Conservation (phyloP, 495 filamentous ascomycete species). For the Penicillium cataractarum region DNA sequence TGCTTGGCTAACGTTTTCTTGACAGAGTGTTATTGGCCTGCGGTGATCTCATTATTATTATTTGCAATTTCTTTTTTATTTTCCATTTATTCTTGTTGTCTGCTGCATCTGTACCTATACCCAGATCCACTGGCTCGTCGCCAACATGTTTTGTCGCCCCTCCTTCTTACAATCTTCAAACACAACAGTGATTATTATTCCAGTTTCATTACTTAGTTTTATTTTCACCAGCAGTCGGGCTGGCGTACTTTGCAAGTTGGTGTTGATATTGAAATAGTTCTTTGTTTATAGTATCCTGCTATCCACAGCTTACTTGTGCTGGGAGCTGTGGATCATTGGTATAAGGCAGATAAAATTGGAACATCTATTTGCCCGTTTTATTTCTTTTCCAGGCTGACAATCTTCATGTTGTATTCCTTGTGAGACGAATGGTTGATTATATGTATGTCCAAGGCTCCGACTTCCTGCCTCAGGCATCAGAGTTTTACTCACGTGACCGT, state of each 20-base stretch:
- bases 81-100: slow-evolving; percentile 17
- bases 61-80: neutral
- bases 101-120: slow-evolving; percentile 34
- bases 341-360: neutral
- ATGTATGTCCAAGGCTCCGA: neutral
- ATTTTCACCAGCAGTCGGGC: slow-evolving; percentile 15
- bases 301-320: neutral
- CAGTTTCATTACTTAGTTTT: slow-evolving; percentile 10
- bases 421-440: neutral
- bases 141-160: slow-evolving; percentile 24
- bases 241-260: slow-evolving; percentile 26
- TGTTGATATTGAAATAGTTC: slow-evolving; percentile 19
- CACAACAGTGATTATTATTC: slow-evolving; percentile 3
- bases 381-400: too few relatives aligned
- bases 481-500: slow-evolving; percentile 28
- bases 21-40: slow-evolving; percentile 82
- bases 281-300: slow-evolving; percentile 16
- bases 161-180: slow-evolving; percentile 16
- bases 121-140: slow-evolving; percentile 27
- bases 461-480: slow-evolving; percentile 12
- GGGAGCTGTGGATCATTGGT: neutral
- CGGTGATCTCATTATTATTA: slow-evolving; percentile 54
- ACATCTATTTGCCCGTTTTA: neutral
- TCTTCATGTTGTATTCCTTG: neutral
- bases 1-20: slow-evolving; percentile 28